phyloP scores from a whole-genome alignment of 1,284 basidiomycete genomes.

The Ceratobasidium sp. region DNA sequence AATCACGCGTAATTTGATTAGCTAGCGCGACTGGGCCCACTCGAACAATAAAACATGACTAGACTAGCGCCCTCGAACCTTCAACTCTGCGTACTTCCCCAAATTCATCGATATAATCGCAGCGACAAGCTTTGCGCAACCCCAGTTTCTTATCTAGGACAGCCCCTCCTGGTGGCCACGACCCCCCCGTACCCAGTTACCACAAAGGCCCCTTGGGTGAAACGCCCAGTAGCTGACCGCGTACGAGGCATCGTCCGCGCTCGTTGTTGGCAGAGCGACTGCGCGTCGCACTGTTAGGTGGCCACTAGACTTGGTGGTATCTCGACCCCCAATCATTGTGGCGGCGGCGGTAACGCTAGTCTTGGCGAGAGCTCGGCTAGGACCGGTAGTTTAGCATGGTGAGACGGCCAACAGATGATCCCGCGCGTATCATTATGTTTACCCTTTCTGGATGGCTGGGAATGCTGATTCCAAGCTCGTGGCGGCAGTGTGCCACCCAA shows the following conservation, averaged over 20 bases:
- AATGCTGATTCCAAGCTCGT: neutral
- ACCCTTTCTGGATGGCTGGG: neutral
- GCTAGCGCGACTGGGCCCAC: no score
- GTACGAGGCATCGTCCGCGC: neutral
- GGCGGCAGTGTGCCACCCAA: neutral
- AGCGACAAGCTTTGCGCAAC: neutral
- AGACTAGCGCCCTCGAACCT: no score
- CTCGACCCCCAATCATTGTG: no score
- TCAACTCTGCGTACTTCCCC: no score
- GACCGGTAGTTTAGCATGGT: neutral
- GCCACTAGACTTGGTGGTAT: neutral
- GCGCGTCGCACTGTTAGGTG: constrained; percentile 7
- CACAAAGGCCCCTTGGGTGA: neutral
- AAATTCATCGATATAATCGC: no score
- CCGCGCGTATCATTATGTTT: neutral
- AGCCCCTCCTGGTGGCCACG: neutral
- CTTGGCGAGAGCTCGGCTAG: neutral
- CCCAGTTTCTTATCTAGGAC: neutral
- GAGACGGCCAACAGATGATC: neutral
- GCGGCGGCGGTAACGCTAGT: neutral
- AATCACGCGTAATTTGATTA: no score
- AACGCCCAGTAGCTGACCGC: neutral
- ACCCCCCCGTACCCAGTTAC: neutral
- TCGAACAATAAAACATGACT: no score
- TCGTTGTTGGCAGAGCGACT: neutral